Conservation (phyloP, 1,284 basidiomycete species). For the Phaffia rhodozyma region DNA sequence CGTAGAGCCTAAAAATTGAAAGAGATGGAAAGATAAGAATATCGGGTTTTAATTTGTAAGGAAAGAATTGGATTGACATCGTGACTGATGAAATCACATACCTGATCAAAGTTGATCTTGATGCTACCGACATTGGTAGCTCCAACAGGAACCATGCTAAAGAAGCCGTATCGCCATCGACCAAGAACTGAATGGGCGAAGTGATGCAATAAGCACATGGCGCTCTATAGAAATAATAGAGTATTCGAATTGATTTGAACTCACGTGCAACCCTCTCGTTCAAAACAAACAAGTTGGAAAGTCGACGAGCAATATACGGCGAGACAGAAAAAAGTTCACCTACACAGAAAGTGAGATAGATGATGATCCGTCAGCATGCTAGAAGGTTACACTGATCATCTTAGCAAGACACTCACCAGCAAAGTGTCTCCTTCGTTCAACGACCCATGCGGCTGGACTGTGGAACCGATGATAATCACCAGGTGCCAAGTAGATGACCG, state of each 20-base stretch:
- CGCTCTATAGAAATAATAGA: not conserved
- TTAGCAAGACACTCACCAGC: constrained; percentile 45
- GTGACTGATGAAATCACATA: constrained; percentile 30
- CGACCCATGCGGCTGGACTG: constrained; percentile 90
- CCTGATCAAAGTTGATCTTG: constrained; percentile 89
- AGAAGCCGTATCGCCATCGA: constrained; percentile 90
- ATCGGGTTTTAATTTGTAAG: not conserved
- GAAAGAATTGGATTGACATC: not conserved
- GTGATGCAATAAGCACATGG: not conserved
- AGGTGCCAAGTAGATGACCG: constrained; percentile 93
- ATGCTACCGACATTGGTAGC: constrained; percentile 98
- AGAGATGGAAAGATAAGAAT: not conserved
- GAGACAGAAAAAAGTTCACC: constrained; percentile 94
- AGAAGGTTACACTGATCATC: not conserved
- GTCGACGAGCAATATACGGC: constrained; percentile 84
- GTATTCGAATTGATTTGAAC: not conserved
- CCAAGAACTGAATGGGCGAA: constrained; percentile 53
- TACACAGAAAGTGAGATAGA: constrained; percentile 24
- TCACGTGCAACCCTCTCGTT: constrained; percentile 82
- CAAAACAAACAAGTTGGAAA: constrained; percentile 88
- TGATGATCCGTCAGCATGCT: not conserved
- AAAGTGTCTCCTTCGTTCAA: constrained; percentile 89
- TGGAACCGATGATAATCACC: constrained; percentile 99
- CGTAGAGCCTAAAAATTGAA: constrained; percentile 49
- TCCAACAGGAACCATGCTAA: constrained; percentile 92